Conservation (phyloP, 768 basidiomycete genomes). For the Tylopilus plumbeoviolaceoides region DNA sequence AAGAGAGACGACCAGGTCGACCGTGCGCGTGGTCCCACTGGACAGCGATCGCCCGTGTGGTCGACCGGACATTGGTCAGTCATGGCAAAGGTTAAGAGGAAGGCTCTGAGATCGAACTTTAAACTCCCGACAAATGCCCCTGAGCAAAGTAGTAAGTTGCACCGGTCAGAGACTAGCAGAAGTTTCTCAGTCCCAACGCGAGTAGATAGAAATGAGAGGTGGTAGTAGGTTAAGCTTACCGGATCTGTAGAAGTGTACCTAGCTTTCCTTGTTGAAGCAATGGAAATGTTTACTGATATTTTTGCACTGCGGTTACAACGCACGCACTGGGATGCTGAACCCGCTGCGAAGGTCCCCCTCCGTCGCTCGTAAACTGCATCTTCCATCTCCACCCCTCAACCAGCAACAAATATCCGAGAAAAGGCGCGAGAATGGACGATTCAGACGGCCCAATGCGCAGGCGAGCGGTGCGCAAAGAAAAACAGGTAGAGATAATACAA, state of each 20-base stretch:
- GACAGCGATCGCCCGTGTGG: slow-evolving; percentile 47
- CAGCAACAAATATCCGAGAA: slow-evolving; percentile 14
- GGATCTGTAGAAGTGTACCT: too few species aligned
- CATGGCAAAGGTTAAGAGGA: slow-evolving; percentile 15
- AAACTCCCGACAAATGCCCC: too few species aligned
- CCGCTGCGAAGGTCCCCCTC: slow-evolving; percentile 12
- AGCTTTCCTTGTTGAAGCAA: too few species aligned
- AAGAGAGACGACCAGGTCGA: slow-evolving; percentile 40
- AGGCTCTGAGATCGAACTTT: too few species aligned
- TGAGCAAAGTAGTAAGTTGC: too few species aligned
- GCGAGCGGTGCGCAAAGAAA: neutral
- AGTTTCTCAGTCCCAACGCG: too few species aligned
- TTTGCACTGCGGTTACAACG: too few species aligned
- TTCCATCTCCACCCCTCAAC: slow-evolving; percentile 6
- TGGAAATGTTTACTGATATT: too few species aligned
- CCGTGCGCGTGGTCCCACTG: slow-evolving; percentile 58
- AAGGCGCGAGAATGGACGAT: neutral
- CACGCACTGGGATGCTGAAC: too few species aligned
- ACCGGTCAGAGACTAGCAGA: too few species aligned
- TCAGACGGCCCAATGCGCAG: neutral
- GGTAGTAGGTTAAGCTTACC: too few species aligned
- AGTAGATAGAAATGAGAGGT: too few species aligned
- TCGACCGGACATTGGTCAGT: slow-evolving; percentile 48
- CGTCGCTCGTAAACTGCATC: slow-evolving; percentile 13
- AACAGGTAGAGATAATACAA: neutral